A percentile compares a stretch with the other conserved stretches of the same genome.
Conservation (phyloP, 257 asterid species). For the Penstemon eatonii region DNA sequence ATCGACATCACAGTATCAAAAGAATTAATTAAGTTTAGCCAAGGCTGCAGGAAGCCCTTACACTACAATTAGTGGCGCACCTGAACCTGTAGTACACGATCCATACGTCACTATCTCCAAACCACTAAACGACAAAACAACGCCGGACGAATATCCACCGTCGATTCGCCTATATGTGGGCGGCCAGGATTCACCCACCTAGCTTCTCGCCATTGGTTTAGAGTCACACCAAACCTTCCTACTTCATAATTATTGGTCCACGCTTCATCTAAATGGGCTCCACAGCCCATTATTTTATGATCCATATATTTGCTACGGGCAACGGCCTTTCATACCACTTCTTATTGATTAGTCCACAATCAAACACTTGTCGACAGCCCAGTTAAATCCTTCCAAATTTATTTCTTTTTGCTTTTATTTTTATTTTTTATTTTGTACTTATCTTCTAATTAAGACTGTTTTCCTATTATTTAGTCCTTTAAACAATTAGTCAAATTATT, state of each 20-base stretch:
- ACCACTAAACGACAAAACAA: constrained; percentile 23
- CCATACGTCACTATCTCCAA: constrained; percentile 13
- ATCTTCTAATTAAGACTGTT: constrained; percentile 15
- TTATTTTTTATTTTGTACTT: constrained; percentile 18
- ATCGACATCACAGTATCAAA: not conserved
- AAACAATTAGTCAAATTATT: constrained; percentile 29
- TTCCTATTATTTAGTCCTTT: constrained; percentile 2
- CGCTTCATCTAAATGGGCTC: constrained; percentile 42
- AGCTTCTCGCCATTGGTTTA: constrained; percentile 28
- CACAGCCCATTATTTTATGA: constrained; percentile 33
- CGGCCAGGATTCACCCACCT: constrained; percentile 40
- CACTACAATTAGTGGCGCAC: not conserved
- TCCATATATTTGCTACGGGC: constrained; percentile 7
- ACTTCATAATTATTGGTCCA: constrained; percentile 45
- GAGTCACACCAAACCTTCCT: constrained; percentile 43
- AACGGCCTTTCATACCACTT: constrained; percentile 16
- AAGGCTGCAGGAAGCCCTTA: constrained; percentile 1
- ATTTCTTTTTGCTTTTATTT: constrained; percentile 8
- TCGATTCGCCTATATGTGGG: constrained; percentile 32
- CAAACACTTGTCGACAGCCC: constrained; percentile 30
- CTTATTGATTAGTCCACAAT: constrained; percentile 15
- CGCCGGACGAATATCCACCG: constrained; percentile 16
- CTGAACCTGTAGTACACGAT: not conserved
- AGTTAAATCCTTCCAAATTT: not conserved
- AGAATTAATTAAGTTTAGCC: not conserved